Evolutionary conservation across 1,139 yeast species (phyloP), one percentile per base, ranked within the genome.

Genomic region (Wickerhamomyces sp.): DNA sequence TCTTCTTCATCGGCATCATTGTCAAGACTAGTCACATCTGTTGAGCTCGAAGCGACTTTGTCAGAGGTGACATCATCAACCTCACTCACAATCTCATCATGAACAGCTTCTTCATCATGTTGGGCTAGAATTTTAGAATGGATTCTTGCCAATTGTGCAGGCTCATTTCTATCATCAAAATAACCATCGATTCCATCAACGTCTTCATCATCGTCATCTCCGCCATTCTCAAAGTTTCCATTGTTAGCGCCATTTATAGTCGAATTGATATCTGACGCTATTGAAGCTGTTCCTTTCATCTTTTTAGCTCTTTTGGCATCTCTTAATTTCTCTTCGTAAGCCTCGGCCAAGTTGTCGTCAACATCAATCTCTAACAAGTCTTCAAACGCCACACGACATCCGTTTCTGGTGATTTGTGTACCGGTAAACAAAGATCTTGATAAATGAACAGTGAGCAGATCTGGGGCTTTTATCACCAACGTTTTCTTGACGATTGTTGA

Each of bases 381-480:
- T 16, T 72, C 75, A 48, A 82, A 82, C 4, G 66, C 55, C 6
- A 89, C 89, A 36, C 76, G 66, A 57, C 96, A 87, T 6, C 84
- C 66, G 57, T 88, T 89, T 50, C 95, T 72, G 4, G 81, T 69
- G 3, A 84, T 77, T 20, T 72, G 75, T 33, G 75, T 74, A n/a
- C 85, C 88, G 36, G 75, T 71, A 54, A 73, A 88, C 25, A 83
- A 70, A 0, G 96, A 87, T 48, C 97, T 68, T 6, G 95, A 85
- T 34, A 89, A 62, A 55, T 89, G 96, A 15, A 89, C 62, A 0
- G 86, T 75, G 41, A 88, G 66, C 11, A 85, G 66, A 36, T 72
- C 68, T 1, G 97, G 96, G 4, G 88, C 74, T 41, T 72, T 70
- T 26, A 75, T 67, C 30, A 85, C 72, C 29, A 70, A 69, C 0